Conservation (phyloP, 352 stramenopile species). For the Phytophthora rubi region DNA sequence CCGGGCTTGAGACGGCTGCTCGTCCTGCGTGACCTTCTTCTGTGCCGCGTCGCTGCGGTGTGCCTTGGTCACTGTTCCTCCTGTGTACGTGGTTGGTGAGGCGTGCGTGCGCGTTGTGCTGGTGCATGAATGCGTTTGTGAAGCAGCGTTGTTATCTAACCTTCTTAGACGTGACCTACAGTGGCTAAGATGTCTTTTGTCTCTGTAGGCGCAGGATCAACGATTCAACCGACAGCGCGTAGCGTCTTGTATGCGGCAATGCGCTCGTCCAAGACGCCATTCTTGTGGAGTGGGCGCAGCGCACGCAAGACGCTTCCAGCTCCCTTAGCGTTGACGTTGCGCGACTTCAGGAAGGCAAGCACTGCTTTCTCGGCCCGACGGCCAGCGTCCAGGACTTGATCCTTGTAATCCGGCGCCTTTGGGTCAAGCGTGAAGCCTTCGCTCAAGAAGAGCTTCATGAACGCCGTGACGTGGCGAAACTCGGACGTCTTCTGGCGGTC, state of each 20-base stretch:
- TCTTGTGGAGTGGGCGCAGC: conserved; percentile 13
- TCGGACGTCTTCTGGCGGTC: conserved; percentile 34
- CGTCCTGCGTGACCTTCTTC: too few species aligned
- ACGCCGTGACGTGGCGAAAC: conserved; percentile 14
- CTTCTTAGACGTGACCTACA: conserved; percentile 2
- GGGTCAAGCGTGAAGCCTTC: conserved; percentile 15
- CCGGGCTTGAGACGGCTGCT: too few species aligned
- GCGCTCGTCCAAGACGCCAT: background rate
- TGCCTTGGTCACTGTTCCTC: too few species aligned
- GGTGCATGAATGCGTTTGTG: too few species aligned
- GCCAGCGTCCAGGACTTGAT: conserved; percentile 7
- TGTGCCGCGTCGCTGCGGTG: too few species aligned
- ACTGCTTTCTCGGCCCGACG: background rate
- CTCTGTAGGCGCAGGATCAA: conserved; percentile 6
- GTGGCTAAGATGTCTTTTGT: conserved; percentile 7
- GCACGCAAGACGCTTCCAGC: conserved; percentile 7
- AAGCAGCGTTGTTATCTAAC: too few species aligned
- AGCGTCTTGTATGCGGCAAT: conserved; percentile 13
- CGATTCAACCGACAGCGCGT: conserved; percentile 1
- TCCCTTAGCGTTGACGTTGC: conserved; percentile 1
- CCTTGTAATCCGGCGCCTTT: conserved; percentile 7
- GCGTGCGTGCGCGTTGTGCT: too few species aligned
- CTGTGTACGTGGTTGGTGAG: too few species aligned
- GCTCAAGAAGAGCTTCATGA: conserved; percentile 28
- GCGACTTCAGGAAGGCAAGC: conserved; percentile 11